phyloP scores from a whole-genome alignment of 164 flowering plant genomes.

The Stephania yunnanensis region DNA sequence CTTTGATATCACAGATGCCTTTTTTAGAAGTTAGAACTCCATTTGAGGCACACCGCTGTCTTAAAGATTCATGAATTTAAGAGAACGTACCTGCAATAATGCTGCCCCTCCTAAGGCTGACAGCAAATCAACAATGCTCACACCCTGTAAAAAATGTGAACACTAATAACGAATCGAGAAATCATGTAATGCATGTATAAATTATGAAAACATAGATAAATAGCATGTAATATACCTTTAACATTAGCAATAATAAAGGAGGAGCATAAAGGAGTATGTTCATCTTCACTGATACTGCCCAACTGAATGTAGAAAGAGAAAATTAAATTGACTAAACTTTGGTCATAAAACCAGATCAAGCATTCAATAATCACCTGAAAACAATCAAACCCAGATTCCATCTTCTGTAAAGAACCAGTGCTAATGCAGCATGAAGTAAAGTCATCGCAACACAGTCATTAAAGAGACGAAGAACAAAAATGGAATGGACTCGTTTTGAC shows the following conservation, averaged over 20 bases:
- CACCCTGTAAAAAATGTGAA: slow-evolving; percentile 40
- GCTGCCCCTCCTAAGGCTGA: slow-evolving; percentile 80
- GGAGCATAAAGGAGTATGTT: slow-evolving; percentile 92
- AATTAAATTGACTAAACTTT: slow-evolving; percentile 10
- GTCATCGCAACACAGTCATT: slow-evolving; percentile 92
- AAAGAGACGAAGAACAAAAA: slow-evolving; percentile 92
- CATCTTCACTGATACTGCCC: slow-evolving; percentile 93
- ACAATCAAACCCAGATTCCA: slow-evolving; percentile 83
- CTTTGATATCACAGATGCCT: neutral
- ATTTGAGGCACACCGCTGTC: neutral
- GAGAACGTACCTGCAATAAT: slow-evolving; percentile 59
- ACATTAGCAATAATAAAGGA: slow-evolving; percentile 60
- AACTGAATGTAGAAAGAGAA: slow-evolving; percentile 37
- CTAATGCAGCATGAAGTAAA: slow-evolving; percentile 71
- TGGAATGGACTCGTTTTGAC: slow-evolving; percentile 90
- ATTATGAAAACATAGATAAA: neutral
- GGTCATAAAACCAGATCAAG: slow-evolving; percentile 2
- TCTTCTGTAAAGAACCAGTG: slow-evolving; percentile 46
- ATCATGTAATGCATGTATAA: neutral
- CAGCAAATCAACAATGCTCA: slow-evolving; percentile 61
- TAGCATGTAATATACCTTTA: slow-evolving; percentile 49
- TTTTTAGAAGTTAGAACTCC: neutral
- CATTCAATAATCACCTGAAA: slow-evolving; percentile 54
- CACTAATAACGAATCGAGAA: slow-evolving; percentile 4
- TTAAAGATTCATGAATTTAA: neutral